A percentile compares a stretch with the other conserved stretches of the same genome.
Evolutionary conservation across 176 grass and related monocot genomes (phyloP).

Genomic region (Ensete glaucum): DNA sequence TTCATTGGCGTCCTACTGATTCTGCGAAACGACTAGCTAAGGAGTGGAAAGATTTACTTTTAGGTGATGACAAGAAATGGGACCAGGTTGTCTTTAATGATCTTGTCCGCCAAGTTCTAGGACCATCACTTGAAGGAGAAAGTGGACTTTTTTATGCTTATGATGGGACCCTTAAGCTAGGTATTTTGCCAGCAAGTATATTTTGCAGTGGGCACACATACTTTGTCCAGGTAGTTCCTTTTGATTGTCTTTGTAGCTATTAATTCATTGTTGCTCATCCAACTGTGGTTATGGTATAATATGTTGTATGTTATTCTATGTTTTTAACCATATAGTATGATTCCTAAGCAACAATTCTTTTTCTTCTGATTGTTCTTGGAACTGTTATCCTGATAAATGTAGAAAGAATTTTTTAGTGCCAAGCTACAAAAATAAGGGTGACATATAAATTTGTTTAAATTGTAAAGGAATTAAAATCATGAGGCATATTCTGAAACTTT

Average conservation of each 20-base stretch:
- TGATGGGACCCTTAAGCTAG: conserved; percentile 80
- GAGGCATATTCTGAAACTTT: no score
- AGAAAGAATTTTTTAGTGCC: no score
- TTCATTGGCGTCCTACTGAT: conserved; percentile 83
- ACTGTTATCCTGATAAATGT: no score
- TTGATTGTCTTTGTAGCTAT: background rate
- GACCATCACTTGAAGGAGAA: conserved; percentile 47
- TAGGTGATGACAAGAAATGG: conserved; percentile 74
- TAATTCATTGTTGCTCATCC: background rate
- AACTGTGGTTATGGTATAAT: no score
- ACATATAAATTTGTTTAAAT: no score
- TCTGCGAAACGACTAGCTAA: conserved; percentile 65
- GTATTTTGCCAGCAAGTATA: conserved; percentile 88
- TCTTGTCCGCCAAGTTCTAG: conserved; percentile 49
- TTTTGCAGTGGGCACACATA: conserved; percentile 93
- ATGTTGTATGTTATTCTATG: no score
- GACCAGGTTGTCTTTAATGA: conserved; percentile 93
- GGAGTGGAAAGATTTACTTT: conserved; percentile 74
- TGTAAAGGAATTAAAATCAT: no score
- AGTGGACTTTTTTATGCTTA: conserved; percentile 67
- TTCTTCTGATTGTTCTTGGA: no score
- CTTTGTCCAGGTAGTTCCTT: conserved; percentile 65
- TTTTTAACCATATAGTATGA: no score
- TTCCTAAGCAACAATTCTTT: no score
- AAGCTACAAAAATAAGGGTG: no score